phyloP scores from a whole-genome alignment of 345 rosid genomes.

The Lepidium aucheri region DNA sequence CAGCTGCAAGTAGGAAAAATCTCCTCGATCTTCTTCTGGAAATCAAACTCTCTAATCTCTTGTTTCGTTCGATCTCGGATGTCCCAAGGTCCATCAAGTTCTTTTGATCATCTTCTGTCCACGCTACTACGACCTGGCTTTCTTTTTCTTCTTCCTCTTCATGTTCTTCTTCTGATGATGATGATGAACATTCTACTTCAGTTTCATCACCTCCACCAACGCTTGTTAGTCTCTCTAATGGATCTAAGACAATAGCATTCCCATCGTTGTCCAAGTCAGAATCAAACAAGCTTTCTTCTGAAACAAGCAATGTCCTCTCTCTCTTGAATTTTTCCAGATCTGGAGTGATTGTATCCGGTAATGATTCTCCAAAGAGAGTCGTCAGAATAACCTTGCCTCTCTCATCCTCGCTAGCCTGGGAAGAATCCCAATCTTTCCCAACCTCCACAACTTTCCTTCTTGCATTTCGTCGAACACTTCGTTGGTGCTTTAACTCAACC shows the following conservation, averaged over 20 bases:
- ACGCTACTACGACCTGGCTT: conserved; percentile 40
- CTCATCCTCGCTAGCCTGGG: conserved; percentile 18
- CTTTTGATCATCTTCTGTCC: conserved; percentile 82
- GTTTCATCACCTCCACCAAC: conserved; percentile 21
- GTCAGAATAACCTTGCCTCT: conserved; percentile 9
- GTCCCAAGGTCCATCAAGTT: conserved; percentile 80
- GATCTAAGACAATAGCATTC: background rate
- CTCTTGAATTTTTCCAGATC: conserved; percentile 21
- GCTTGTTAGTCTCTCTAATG: conserved; percentile 6
- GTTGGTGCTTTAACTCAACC: conserved; percentile 29
- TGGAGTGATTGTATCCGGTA: conserved; percentile 2
- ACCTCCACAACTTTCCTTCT: conserved; percentile 32
- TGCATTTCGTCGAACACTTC: conserved; percentile 44
- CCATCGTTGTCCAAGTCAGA: background rate
- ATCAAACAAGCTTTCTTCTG: conserved; percentile 8
- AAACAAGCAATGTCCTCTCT: conserved; percentile 20
- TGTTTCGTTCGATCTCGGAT: conserved; percentile 77
- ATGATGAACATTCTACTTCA: conserved; percentile 33
- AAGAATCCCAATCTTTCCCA: conserved; percentile 30
- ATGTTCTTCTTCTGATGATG: conserved; percentile 26
- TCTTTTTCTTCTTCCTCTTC: conserved; percentile 40
- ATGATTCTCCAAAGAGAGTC: conserved; percentile 16
- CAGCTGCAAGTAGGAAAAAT: conserved; percentile 34
- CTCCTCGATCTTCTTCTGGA: conserved; percentile 62
- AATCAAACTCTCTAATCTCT: conserved; percentile 66